These are phyloP conservation scores for barley (Hordeum vulgare) DNA, from an alignment of 176 grass and related monocot genomes.

Conservation along the genomic window MorexV3_pseudomolecules_assembly NC_058519.1:599139089-599139588, in stretches of 20 bases:
- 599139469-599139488: background rate
- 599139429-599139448: background rate
- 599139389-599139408: background rate
- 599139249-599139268: background rate
- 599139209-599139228: background rate
- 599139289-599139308: background rate
- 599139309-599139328: background rate
- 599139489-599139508: background rate
- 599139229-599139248: background rate
- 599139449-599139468: background rate
- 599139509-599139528: background rate
- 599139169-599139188: background rate
- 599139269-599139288: background rate
- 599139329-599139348: background rate
- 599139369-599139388: background rate
- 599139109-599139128: background rate
- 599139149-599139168: background rate
- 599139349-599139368: background rate
- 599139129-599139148: background rate
- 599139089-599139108: background rate
- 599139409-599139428: background rate
- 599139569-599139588: background rate
- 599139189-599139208: background rate
- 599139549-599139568: background rate
- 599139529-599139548: background rate